Evolutionary conservation across 164 flowering plant species (phyloP), one percentile per base, ranked within the genome.

Genomic region (Akebia trifoliata): DNA sequence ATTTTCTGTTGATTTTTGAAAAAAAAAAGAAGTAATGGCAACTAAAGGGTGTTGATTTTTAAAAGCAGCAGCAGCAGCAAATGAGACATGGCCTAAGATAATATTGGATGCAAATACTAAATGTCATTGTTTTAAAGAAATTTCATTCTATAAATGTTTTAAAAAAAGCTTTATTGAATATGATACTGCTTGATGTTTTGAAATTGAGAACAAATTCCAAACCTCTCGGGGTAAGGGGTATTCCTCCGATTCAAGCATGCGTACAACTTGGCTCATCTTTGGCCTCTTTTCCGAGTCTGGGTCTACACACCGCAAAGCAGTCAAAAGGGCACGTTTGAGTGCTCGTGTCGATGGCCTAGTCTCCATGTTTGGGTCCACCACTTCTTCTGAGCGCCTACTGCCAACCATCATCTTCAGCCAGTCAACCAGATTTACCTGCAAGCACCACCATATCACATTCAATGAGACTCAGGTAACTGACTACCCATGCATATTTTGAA

Each of bases 331-430:
- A 38, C 90, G 78, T 64, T 90, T 90, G 18, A 90, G 83, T 59
- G 80, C 83, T 50, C 80, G 70, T 39, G 88, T 85, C n/a, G 95
- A 76, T 29, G 97, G 97, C 63, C 77, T 75, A 3, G 59, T 68
- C 61, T 81, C 86, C 29, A 90, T 79, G 64, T 76, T 80, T 50
- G 86, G 85, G 62, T 90, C 97, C 37, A 85, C 83, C 26, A 90
- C 95, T 62, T 87, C 93, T 69, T 87, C 93, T 1, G 86, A 74
- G n/a, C 87, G 86, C 58, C 83, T 82, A 48, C 66, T 72, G 36
- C 84, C 88, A 43, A 90, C 93, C 95, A 90, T 90, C 86, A 77
- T 72, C 66, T 90, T 87, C 24, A 87, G 83, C 95, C 97, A 90
- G 68, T 89, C 94, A 8, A 89, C 92, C 63, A 89, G 70, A 73